phyloP scores from a whole-genome alignment of 371 early-diverging fungal genomes.

The Rhizopus arrhizus region DNA sequence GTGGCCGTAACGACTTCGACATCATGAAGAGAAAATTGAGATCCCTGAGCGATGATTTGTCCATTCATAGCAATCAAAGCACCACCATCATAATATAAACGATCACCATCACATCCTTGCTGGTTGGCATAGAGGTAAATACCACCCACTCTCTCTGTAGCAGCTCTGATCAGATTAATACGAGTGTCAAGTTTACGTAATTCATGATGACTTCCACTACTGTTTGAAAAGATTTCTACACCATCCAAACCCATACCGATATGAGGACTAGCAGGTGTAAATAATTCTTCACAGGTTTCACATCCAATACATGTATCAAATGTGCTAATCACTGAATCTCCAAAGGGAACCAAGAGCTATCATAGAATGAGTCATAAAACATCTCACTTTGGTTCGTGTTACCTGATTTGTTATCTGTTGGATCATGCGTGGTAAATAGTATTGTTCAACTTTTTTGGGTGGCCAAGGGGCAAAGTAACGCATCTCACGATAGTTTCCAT shows the following conservation, averaged over 20 bases:
- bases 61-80: constrained; percentile 92
- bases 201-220: constrained; percentile 92
- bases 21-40: constrained; percentile 91
- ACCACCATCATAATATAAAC: constrained; percentile 96
- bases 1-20: constrained; percentile 94
- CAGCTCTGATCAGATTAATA: constrained; percentile 85
- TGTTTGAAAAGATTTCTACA: constrained; percentile 94
- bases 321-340: constrained; percentile 83
- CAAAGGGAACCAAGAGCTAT: constrained; percentile 71
- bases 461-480: constrained; percentile 95
- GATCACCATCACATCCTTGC: constrained; percentile 98
- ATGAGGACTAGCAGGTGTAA: constrained; percentile 94
- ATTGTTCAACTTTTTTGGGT: constrained; percentile 65
- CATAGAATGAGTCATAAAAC: neutral
- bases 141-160: constrained; percentile 92
- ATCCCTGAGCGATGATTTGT: constrained; percentile 84
- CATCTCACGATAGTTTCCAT: constrained; percentile 96
- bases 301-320: constrained; percentile 88
- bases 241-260: constrained; percentile 92
- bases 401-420: constrained; percentile 76
- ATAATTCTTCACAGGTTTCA: constrained; percentile 97
- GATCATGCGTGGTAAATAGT: constrained; percentile 82
- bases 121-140: constrained; percentile 96
- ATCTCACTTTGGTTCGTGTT: constrained; percentile 6
- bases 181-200: constrained; percentile 85